Base-by-base conservation (phyloP, 345 rosid genomes). In the Ceriops tagal region DNA sequence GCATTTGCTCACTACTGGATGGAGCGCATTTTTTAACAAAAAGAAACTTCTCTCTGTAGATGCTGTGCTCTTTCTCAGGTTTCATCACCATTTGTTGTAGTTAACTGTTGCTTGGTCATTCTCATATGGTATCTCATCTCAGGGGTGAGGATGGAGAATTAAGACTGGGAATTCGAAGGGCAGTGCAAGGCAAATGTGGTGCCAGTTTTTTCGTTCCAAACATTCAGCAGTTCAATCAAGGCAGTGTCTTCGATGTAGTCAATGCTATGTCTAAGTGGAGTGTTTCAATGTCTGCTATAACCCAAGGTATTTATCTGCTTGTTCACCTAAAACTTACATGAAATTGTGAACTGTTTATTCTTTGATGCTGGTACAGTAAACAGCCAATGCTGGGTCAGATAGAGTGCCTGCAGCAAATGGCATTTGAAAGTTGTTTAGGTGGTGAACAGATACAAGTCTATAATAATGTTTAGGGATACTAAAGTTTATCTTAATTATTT, bases 1-100 rank as follows among this genome's bases (percentile, higher is more conserved):
- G 83, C 99, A 96, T 80, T 82, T 96, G 89, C 96, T 96, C n/a
- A 96, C 99, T 6, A 96, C 98, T 8, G 99, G 99, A 53, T 96
- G 99, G 99, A 96, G 98, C 77, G 92, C 92, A 30, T 96, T 96
- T 78, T 97, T 96, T 3, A 96, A 96, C 76, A 90, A 85, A 89
- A 96, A 96, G 89, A 92, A 92, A 75, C 98, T 96, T 61, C 95
- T 96, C 53, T 90, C 97, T 18, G 99, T 98, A 73, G 99, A 96
- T 83, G 99, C 98, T 53, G 97, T 96, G 67, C 96, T 96, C 62
- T 96, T 96, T 78, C 92, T 96, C 28, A 89, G 98, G 99, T 92
- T 76, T 19, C 19, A 22, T 46, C 27, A 56, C 57, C 28, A 10
- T 47, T 28, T 24, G 4, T 49, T 28, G 19, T 61, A 62, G 39